These are phyloP conservation scores for Epichloe scottii DNA, from an alignment of 2,329 filamentous ascomycete genomes.

Conservation along the genomic window DNA sequence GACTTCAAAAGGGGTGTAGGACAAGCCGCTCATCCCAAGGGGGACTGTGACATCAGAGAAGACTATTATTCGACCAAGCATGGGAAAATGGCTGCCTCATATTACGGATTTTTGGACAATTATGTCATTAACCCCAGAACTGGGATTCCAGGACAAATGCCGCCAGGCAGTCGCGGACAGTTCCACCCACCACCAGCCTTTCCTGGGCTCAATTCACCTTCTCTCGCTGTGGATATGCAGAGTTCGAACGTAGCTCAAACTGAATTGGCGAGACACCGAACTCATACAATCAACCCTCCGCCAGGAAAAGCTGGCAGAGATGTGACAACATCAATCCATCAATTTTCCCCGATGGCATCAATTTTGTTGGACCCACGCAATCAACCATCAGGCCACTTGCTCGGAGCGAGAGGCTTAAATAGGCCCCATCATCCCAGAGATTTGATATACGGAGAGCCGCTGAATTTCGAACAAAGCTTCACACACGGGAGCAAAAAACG, in stretches of 20 bases:
- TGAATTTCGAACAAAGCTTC: slow-evolving; percentile 42
- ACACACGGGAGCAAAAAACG: slow-evolving; percentile 32
- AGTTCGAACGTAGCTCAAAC: slow-evolving; percentile 30
- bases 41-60: slow-evolving; percentile 56
- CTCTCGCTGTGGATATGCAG: slow-evolving; percentile 42
- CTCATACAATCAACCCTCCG: background rate
- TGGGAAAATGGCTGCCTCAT: slow-evolving; percentile 95
- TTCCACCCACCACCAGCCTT: slow-evolving; percentile 69
- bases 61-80: slow-evolving; percentile 95
- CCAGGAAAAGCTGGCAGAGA: background rate
- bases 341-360: slow-evolving; percentile 56
- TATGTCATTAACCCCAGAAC: slow-evolving; percentile 67
- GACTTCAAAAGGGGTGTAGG: slow-evolving; percentile 77
- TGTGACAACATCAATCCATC: slow-evolving; percentile 29
- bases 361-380: slow-evolving; percentile 65
- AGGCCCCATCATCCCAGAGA: slow-evolving; percentile 31
- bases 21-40: slow-evolving; percentile 25
- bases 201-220: slow-evolving; percentile 55
- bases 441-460: slow-evolving; percentile 33
- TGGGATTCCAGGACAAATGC: slow-evolving; percentile 48
- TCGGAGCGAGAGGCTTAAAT: slow-evolving; percentile 33
- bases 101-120: slow-evolving; percentile 88
- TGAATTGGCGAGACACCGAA: slow-evolving; percentile 32
- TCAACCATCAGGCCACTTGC: slow-evolving; percentile 44
- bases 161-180: slow-evolving; percentile 36